Conservation (phyloP, 495 filamentous ascomycete genomes). For the Cudoniella acicularis region DNA sequence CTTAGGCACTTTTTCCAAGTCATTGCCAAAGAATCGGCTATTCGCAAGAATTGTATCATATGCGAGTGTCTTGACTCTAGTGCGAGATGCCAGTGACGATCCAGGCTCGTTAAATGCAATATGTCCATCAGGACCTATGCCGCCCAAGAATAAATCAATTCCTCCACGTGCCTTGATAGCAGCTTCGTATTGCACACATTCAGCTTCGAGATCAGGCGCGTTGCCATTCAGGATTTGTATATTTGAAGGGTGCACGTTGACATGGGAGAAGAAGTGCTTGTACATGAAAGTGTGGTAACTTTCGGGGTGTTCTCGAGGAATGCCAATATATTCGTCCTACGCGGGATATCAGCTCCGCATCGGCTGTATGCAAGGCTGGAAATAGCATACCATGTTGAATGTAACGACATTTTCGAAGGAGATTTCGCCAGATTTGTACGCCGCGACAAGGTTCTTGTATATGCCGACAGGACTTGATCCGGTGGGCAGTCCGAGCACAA, state of each 20-base stretch:
- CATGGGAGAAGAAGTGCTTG: conserved; percentile 84
- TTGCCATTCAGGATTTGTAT: conserved; percentile 87
- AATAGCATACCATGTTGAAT: conserved; percentile 76
- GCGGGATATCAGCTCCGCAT: conserved; percentile 1
- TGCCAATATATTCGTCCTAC: conserved; percentile 82
- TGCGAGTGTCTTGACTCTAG: conserved; percentile 80
- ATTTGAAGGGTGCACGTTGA: conserved; percentile 74
- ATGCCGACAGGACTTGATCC: conserved; percentile 75
- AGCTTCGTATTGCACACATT: conserved; percentile 75
- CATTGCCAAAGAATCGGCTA: conserved; percentile 75
- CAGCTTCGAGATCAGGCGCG: conserved; percentile 67
- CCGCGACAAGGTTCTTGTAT: conserved; percentile 72
- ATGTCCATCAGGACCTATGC: conserved; percentile 82
- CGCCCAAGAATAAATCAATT: conserved; percentile 82
- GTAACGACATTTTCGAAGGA: conserved; percentile 86
- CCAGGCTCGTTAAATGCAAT: conserved; percentile 91
- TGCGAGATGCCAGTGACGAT: conserved; percentile 72
- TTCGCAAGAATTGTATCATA: conserved; percentile 87
- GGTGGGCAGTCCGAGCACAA: conserved; percentile 81
- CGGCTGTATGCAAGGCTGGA: background rate
- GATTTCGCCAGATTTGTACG: conserved; percentile 72
- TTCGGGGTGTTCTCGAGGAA: conserved; percentile 77
- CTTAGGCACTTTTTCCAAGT: conserved; percentile 68
- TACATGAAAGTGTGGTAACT: conserved; percentile 91
- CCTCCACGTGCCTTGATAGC: conserved; percentile 72